phyloP scores from a whole-genome alignment of 495 filamentous ascomycete genomes.

The Daldinia grandis region DNA sequence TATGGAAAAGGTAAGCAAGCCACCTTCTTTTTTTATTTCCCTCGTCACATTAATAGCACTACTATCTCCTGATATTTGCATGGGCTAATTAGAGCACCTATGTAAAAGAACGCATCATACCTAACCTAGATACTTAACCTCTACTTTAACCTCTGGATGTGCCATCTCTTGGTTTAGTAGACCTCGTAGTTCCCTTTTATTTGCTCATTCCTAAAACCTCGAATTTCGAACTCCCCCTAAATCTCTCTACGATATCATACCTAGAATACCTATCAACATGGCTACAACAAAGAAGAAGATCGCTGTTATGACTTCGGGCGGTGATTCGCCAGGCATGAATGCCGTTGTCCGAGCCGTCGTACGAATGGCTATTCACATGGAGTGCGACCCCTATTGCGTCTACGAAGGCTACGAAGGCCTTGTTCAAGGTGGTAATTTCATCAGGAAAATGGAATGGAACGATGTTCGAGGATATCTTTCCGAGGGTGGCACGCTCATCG shows the following conservation, averaged over 20 bases:
- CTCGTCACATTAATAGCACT: slow-evolving; percentile 25
- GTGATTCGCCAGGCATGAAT: slow-evolving; percentile 99
- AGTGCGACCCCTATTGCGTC: slow-evolving; percentile 87
- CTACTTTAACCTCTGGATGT: not conserved
- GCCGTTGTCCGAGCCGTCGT: slow-evolving; percentile 93
- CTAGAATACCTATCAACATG: slow-evolving; percentile 43
- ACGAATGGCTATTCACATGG: slow-evolving; percentile 85
- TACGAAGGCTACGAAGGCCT: slow-evolving; percentile 97
- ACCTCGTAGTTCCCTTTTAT: not conserved
- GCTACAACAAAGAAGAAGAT: slow-evolving; percentile 74
- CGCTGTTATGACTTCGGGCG: slow-evolving; percentile 94
- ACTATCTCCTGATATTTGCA: slow-evolving; percentile 18
- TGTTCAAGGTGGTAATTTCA: slow-evolving; percentile 86
- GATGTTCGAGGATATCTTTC: slow-evolving; percentile 95
- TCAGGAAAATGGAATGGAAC: slow-evolving; percentile 87
- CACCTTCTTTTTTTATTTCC: slow-evolving; percentile 3
- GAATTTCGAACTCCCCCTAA: not conserved
- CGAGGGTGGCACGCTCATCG: slow-evolving; percentile 95
- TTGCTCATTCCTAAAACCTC: not conserved
- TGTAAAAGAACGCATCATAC: slow-evolving; percentile 34
- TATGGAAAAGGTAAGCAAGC: slow-evolving; percentile 25
- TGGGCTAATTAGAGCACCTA: slow-evolving; percentile 31
- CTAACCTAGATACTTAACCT: no score
- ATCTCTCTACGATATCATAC: not conserved
- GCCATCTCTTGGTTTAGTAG: not conserved